Percentiles rank a stretch among this genome's conserved stretches.
Conservation (phyloP, 2,329 filamentous ascomycete species). For the Arthroderma sp. region DNA sequence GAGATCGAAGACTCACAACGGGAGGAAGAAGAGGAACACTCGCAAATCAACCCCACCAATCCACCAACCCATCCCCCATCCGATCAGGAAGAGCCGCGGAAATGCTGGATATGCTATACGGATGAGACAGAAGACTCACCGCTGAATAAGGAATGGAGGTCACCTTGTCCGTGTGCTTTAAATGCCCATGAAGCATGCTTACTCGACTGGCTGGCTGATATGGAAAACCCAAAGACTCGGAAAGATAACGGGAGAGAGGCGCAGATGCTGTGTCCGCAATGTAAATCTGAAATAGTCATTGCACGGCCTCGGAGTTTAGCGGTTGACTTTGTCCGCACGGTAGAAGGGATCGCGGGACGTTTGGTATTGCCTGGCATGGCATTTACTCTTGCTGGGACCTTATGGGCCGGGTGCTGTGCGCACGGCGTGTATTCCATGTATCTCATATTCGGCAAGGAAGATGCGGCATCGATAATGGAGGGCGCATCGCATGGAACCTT, state of each 20-base stretch:
- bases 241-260: slow-evolving; percentile 38
- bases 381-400: slow-evolving; percentile 32
- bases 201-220: slow-evolving; percentile 84
- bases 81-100: slow-evolving; percentile 29
- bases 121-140: slow-evolving; percentile 51
- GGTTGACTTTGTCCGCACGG: slow-evolving; percentile 50
- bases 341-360: slow-evolving; percentile 44
- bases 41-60: slow-evolving; percentile 4
- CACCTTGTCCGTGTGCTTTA: slow-evolving; percentile 79
- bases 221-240: slow-evolving; percentile 50
- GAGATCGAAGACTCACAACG: not conserved
- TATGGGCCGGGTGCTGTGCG: slow-evolving; percentile 40
- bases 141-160: slow-evolving; percentile 58
- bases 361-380: slow-evolving; percentile 55
- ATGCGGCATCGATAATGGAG: slow-evolving; percentile 43
- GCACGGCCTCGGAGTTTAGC: slow-evolving; percentile 61
- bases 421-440: slow-evolving; percentile 52
- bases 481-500: slow-evolving; percentile 22
- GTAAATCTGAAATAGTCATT: slow-evolving; percentile 67
- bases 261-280: slow-evolving; percentile 73
- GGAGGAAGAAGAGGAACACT: slow-evolving; percentile 6
- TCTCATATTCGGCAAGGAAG: slow-evolving; percentile 51
- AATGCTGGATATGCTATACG: slow-evolving; percentile 58
- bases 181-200: slow-evolving; percentile 84
- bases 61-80: slow-evolving; percentile 7